Conservation (phyloP, 768 basidiomycete genomes). For the Glaciozyma martinii region DNA sequence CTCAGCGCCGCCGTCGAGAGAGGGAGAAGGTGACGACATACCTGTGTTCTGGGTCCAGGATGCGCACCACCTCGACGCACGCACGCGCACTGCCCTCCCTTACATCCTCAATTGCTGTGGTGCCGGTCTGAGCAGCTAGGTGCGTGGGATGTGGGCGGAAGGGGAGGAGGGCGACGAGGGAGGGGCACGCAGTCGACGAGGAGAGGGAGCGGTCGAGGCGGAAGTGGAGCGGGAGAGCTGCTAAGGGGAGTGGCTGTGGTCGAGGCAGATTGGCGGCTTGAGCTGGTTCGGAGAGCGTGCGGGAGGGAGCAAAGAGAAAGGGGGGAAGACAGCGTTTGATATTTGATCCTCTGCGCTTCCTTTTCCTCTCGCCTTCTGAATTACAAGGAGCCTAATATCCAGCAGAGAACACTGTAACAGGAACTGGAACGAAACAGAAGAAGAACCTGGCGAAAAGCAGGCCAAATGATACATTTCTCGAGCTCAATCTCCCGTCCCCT, state of each 20-base stretch:
- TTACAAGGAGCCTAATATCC: no score
- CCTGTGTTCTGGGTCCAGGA: constrained; percentile 19
- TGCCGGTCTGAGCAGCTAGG: background rate
- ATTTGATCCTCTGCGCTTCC: no score
- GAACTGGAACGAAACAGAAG: no score
- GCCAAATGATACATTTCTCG: no score
- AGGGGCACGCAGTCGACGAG: background rate
- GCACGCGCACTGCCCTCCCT: background rate
- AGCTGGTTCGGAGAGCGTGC: no score
- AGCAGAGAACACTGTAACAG: no score
- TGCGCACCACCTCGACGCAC: background rate
- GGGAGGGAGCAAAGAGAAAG: no score
- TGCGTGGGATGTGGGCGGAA: background rate
- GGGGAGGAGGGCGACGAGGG: constrained; percentile 1
- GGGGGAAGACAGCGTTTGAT: no score
- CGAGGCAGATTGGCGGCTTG: background rate
- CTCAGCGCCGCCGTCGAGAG: no score
- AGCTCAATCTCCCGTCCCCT: no score
- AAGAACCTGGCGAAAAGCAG: no score
- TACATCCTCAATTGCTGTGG: background rate
- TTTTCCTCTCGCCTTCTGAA: no score
- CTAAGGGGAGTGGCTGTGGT: background rate
- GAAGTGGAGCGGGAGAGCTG: constrained; percentile 12
- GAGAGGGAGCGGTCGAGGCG: background rate
- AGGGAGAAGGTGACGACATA: background rate